Evolutionary conservation across 2,329 filamentous ascomycete genomes (phyloP), one percentile per base, ranked within the genome.

Genomic region (Colletotrichum lupini): DNA sequence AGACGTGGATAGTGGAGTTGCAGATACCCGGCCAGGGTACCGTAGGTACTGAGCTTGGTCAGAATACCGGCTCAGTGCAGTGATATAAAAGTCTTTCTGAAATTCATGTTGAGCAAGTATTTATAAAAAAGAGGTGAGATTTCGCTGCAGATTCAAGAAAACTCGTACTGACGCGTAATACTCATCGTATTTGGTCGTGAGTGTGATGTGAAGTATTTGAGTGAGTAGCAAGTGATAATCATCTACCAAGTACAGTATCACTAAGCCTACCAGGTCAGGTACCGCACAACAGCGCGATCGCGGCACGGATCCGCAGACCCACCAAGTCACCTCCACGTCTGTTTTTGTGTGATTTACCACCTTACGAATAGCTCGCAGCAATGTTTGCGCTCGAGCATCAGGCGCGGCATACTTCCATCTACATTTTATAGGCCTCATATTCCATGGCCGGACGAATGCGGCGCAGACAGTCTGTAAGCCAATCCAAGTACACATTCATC

Each of bases 231-330:
- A 22, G 19, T 22, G 19, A 49, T 22, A n/a, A 19, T 19, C 16
- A 49, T 49, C 37, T 19, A 42, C 37, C 11, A 11, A 35, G 11
- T 35, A 35, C 32, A 12, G 32, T 35, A 12, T 4, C 32, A 49
- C 42, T n/a, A 22, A 19, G 42, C 42, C 19, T 49, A 30, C 64
- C 37, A 42, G 28, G 37, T 16, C 28, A n/a, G 16, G 26, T 37
- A 56, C 66, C 26, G 49, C 49, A 49, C 58, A 46, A 19, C 64
- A 63, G 66, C 69, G 66, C 69, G 53, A 72, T 72, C 59, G 66
- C 66, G 69, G 65, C 69, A 72, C 58, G 59, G 37, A 42, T 63
- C 65, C 64, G 28, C n/a, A 42, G 32, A n/a, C 65, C 19, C 42
- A 49, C 42, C 42, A 8, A 49, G 42, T 49, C 19, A 49, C 42